Percentiles rank a stretch among this genome's conserved stretches.
phyloP scores from a whole-genome alignment of 352 stramenopile genomes.

The Phytophthora niederhauseri region DNA sequence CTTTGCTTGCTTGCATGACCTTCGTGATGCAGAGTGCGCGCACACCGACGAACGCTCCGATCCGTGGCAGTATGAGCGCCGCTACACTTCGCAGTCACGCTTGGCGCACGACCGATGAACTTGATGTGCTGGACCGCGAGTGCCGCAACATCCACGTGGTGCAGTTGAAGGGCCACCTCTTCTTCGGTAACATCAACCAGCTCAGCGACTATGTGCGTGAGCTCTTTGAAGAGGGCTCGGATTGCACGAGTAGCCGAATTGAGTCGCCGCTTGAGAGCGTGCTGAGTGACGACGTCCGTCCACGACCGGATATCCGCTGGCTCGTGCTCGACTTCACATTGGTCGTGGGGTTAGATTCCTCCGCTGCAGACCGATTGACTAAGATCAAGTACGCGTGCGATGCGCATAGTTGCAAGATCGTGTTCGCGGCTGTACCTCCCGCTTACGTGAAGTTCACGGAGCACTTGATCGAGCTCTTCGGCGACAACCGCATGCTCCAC shows the following conservation, averaged over 20 bases:
- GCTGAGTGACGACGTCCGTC: conserved; percentile 26
- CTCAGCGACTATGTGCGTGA: conserved; percentile 89
- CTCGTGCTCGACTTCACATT: conserved; percentile 94
- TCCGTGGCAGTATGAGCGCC: conserved; percentile 92
- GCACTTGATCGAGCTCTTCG: conserved; percentile 63
- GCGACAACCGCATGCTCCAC: conserved; percentile 53
- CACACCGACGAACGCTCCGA: conserved; percentile 82
- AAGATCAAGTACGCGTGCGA: conserved; percentile 85
- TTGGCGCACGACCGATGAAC: conserved; percentile 73
- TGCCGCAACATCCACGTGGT: conserved; percentile 84
- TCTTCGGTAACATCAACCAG: conserved; percentile 93
- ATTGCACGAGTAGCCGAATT: conserved; percentile 8
- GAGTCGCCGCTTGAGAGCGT: conserved; percentile 25
- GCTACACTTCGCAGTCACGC: conserved; percentile 88
- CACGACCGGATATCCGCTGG: conserved; percentile 45
- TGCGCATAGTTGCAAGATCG: conserved; percentile 63
- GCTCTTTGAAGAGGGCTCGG: conserved; percentile 53
- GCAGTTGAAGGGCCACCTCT: conserved; percentile 81
- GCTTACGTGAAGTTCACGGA: conserved; percentile 68
- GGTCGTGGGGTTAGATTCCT: conserved; percentile 92
- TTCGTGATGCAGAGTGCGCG: conserved; percentile 92
- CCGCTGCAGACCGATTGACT: conserved; percentile 72
- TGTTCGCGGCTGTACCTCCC: conserved; percentile 70
- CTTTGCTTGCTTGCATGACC: conserved; percentile 87
- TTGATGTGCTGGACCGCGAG: conserved; percentile 80